Evolutionary conservation across 768 basidiomycete genomes (phyloP), one percentile per base, ranked within the genome.

Genomic region (Lyophyllum decastes): DNA sequence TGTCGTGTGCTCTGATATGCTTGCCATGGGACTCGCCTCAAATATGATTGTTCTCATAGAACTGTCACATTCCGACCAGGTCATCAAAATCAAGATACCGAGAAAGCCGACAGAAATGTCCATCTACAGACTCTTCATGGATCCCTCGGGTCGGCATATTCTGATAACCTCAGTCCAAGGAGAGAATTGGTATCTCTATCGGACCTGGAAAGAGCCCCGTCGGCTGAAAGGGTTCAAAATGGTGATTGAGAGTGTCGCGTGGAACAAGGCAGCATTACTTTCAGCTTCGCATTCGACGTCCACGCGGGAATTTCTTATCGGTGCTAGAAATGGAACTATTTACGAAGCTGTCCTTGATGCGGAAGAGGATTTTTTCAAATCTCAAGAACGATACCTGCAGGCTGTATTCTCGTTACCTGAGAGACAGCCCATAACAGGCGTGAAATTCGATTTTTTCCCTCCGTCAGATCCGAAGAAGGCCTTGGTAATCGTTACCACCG

Each of bases 101-200:
- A 81, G 86, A 58, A 92, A 91, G 70, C 80, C 84, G 0, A 75
- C 79, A n/a, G 90, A 94, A 59, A 83, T 92, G 78, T 78, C 81
- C 8, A 85, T 98, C 47, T 75, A 89, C 76, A 89, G 89, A 67
- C 73, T 98, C 52, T 98, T 95, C 74, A 84, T 92, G 69, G 95
- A 98, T 71, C 95, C 95, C 14, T 90, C 94, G 0, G 95, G 95
- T 4, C 82, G 91, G 33, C 97, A 98, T 74, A 83, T 96, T 49
- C 73, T 98, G 41, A 80, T 96, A 52, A 92, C 93, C 0, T 95
- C 94, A 9, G 78, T 76, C 12, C 86, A 93, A 65, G 94, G 94
- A 50, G 95, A 99, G 68, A 95, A 93, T 60, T 98, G 92, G 87
- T 98, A 98, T 68, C 75, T 95, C 3, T 94, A 86, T 66, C 80